These are phyloP conservation scores for Hawksworthiomyces lignivorus DNA, from an alignment of 2,329 filamentous ascomycete species.

Conservation along the genomic window DNA sequence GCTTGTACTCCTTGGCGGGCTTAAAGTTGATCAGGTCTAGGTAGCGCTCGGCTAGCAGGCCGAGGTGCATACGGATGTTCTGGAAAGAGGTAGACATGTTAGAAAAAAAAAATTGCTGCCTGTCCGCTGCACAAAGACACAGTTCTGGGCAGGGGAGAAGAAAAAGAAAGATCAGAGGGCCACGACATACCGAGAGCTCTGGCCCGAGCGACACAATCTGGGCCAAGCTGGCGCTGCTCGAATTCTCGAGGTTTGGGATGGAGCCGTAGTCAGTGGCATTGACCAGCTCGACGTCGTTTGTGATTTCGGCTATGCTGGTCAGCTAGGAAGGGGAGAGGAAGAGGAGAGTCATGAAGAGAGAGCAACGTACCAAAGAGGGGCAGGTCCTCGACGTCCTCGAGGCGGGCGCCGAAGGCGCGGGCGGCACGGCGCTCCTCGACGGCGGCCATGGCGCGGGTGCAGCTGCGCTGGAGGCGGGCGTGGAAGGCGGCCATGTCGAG, in stretches of 20 bases:
- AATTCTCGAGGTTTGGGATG: slow-evolving; percentile 39
- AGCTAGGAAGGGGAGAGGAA: slow-evolving; percentile 9
- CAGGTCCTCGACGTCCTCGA: slow-evolving; percentile 35
- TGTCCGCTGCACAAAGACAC: too few relatives aligned
- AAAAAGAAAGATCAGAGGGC: background rate
- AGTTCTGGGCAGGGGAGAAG: too few relatives aligned
- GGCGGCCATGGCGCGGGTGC: slow-evolving; percentile 43
- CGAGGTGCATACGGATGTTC: slow-evolving; percentile 42
- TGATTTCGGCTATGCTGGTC: slow-evolving; percentile 29
- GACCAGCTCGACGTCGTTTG: slow-evolving; percentile 30
- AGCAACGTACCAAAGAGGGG: slow-evolving; percentile 38
- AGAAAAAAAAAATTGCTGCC: too few relatives aligned
- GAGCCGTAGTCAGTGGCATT: slow-evolving; percentile 45
- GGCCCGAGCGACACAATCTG: slow-evolving; percentile 43
- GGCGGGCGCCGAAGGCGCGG: slow-evolving; percentile 33
- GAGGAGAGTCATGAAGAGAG: background rate
- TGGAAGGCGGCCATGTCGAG: slow-evolving; percentile 38
- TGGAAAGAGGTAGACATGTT: slow-evolving; percentile 20
- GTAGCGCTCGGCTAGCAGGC: slow-evolving; percentile 43
- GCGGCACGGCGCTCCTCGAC: slow-evolving; percentile 43
- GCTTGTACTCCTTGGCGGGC: slow-evolving; percentile 43
- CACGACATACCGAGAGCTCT: slow-evolving; percentile 36
- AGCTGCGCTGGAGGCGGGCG: slow-evolving; percentile 38
- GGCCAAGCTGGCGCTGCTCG: slow-evolving; percentile 30
- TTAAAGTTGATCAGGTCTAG: slow-evolving; percentile 42